These are phyloP conservation scores for Piromyces sp. DNA, from an alignment of 192 early-diverging fungal genomes.

Conservation along the genomic window DNA sequence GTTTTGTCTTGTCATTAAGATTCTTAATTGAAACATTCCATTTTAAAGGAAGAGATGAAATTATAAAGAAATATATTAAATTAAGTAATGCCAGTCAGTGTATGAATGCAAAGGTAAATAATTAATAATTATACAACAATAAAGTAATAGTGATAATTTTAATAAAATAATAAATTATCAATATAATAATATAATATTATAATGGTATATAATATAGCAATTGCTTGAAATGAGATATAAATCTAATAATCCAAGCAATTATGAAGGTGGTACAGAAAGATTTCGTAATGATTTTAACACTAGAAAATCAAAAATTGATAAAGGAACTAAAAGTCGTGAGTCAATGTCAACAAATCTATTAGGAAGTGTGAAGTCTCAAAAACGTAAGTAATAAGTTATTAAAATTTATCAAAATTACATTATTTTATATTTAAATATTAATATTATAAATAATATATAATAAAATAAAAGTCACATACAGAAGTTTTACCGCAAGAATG, in stretches of 20 bases:
- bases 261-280: not conserved
- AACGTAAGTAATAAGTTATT: not conserved
- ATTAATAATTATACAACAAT: too few relatives aligned
- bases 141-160: too few relatives aligned
- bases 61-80: not conserved
- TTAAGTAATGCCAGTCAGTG: not conserved
- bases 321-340: not conserved
- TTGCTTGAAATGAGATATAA: not conserved
- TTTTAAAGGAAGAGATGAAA: not conserved
- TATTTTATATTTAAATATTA: too few relatives aligned
- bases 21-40: not conserved
- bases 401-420: too few relatives aligned
- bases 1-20: not conserved
- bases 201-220: too few relatives aligned
- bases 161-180: too few relatives aligned
- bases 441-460: too few relatives aligned
- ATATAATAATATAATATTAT: too few relatives aligned
- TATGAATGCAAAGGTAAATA: not conserved
- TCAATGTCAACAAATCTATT: not conserved
- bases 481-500: too few relatives aligned
- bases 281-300: not conserved
- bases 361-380: not conserved
- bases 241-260: not conserved
- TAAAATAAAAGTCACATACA: too few relatives aligned
- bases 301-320: not conserved